phyloP scores from a whole-genome alignment of 140 eudicot species.

The Cichorium intybus region DNA sequence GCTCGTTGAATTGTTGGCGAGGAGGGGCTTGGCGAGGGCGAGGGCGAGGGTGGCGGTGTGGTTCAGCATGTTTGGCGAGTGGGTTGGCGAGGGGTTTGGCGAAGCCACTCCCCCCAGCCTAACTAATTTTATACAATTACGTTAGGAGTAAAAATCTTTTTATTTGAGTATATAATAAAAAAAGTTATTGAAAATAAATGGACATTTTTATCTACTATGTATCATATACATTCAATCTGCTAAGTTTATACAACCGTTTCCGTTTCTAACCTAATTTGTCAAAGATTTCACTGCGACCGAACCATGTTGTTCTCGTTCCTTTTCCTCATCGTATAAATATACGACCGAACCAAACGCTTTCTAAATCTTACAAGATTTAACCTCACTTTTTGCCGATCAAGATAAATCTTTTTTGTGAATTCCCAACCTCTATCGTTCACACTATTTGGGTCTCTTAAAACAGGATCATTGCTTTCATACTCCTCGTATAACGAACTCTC shows the following conservation, averaged over 20 bases:
- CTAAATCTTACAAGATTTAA: slow-evolving; percentile 44
- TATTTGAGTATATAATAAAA: slow-evolving; percentile 14
- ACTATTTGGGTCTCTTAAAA: slow-evolving; percentile 47
- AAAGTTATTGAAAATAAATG: slow-evolving; percentile 1
- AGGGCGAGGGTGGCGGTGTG: no score
- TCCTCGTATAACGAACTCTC: slow-evolving; percentile 51
- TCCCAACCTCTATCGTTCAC: slow-evolving; percentile 52
- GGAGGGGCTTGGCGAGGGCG: no score
- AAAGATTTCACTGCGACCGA: slow-evolving; percentile 22
- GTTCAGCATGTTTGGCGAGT: no score
- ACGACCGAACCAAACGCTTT: slow-evolving; percentile 47
- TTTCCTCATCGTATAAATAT: slow-evolving; percentile 36
- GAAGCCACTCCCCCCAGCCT: no score
- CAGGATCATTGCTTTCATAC: slow-evolving; percentile 45
- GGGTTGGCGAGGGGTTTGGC: no score
- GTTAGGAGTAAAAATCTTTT: not conserved
- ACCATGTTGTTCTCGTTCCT: slow-evolving; percentile 16
- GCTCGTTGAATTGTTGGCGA: no score
- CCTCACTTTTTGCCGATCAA: slow-evolving; percentile 49
- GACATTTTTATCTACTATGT: slow-evolving; percentile 21
- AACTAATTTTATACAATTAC: no score
- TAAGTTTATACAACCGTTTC: slow-evolving; percentile 22
- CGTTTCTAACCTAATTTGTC: not conserved
- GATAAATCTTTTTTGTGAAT: slow-evolving; percentile 44
- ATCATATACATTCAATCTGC: slow-evolving; percentile 35